Conservation (phyloP, 2,329 filamentous ascomycete species). For the Fusarium beomiforme region DNA sequence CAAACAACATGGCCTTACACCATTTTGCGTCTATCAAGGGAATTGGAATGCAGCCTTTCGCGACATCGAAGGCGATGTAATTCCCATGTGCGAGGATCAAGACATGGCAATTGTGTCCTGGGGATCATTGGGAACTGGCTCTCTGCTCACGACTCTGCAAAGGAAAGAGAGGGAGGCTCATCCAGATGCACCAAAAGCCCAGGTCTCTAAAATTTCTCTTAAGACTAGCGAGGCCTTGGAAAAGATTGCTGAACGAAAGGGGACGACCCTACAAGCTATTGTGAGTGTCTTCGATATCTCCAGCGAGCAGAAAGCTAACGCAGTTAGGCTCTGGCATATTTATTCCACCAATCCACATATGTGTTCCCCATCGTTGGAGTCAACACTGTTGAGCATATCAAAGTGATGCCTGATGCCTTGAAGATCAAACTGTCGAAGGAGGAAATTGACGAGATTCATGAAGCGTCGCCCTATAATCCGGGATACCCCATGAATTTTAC, state of each 20-base stretch:
- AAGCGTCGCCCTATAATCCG: not conserved
- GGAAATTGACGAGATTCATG: constrained; percentile 4
- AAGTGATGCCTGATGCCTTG: constrained; percentile 4
- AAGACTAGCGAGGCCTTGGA: not conserved
- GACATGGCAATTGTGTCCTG: constrained; percentile 60
- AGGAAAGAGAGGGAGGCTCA: not conserved
- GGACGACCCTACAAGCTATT: not conserved
- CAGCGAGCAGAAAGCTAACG: too few species aligned
- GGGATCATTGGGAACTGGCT: constrained; percentile 10
- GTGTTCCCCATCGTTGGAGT: constrained; percentile 27
- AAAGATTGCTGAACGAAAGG: not conserved
- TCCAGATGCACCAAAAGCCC: not conserved
- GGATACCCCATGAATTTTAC: not conserved
- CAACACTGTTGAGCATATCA: constrained; percentile 13
- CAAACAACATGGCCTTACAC: constrained; percentile 37
- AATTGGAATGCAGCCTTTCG: constrained; percentile 40
- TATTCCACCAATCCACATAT: constrained; percentile 19
- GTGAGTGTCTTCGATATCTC: not conserved
- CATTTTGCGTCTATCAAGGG: constrained; percentile 46
- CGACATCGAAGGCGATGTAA: constrained; percentile 46
- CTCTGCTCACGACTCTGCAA: not conserved
- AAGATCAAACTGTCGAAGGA: constrained; percentile 1
- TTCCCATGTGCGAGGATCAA: constrained; percentile 47
- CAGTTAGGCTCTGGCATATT: constrained; percentile 3
- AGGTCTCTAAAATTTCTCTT: fast-evolving